Evolutionary conservation across 2,329 filamentous ascomycete genomes (phyloP).

Genomic region (Monilinia aucupariae): DNA sequence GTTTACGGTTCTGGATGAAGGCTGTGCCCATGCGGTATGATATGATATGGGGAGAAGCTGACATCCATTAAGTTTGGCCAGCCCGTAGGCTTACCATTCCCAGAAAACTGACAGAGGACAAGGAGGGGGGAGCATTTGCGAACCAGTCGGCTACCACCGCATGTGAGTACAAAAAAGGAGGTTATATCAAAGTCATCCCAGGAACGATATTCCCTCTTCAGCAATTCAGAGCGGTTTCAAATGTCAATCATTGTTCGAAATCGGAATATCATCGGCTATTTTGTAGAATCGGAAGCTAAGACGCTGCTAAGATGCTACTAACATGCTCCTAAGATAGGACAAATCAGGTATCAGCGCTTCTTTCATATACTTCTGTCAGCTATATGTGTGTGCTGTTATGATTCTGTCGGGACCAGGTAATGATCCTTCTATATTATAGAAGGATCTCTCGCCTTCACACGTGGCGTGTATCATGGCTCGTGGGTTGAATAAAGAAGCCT

Average conservation of each 20-base stretch:
- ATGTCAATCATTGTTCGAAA: background rate
- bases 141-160: background rate
- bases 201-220: background rate
- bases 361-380: background rate
- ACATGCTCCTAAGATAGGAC: too few relatives aligned
- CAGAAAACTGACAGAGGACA: background rate
- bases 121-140: background rate
- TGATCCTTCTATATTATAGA: conserved; percentile 4
- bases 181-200: background rate
- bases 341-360: conserved; percentile 3
- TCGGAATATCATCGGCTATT: background rate
- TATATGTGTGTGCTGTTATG: background rate
- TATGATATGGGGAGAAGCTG: background rate
- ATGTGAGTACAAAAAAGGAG: background rate
- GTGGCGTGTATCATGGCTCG: conserved; percentile 4
- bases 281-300: background rate
- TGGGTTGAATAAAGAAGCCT: background rate
- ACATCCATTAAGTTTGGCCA: background rate
- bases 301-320: background rate
- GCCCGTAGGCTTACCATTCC: background rate
- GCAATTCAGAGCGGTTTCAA: background rate
- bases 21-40: background rate
- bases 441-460: background rate
- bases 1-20: background rate
- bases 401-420: background rate